phyloP scores from a whole-genome alignment of 2,329 filamentous ascomycete genomes.

The Cytospora schulzeri region DNA sequence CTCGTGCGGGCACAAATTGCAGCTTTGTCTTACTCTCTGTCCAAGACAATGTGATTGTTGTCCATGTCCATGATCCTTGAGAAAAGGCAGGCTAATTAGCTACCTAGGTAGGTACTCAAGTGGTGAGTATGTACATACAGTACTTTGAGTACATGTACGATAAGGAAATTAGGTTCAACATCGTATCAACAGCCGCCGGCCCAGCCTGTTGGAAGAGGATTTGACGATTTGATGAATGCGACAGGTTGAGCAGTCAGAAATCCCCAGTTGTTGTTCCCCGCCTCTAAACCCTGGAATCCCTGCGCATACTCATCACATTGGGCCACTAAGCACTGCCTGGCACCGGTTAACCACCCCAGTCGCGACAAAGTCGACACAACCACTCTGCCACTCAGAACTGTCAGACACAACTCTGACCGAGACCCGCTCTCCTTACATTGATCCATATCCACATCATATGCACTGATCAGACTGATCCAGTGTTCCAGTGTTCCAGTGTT shows the following conservation, averaged over 20 bases:
- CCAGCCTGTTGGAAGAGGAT: conserved; percentile 15
- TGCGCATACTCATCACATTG: conserved; percentile 20
- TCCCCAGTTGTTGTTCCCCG: conserved; percentile 20
- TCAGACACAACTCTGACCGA: no score
- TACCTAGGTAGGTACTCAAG: neutral
- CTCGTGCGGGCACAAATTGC: neutral
- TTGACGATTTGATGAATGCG: neutral
- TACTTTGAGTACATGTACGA: neutral
- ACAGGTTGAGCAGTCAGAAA: conserved; percentile 12
- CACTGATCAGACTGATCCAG: neutral
- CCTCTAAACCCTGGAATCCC: conserved; percentile 12
- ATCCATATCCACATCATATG: no score
- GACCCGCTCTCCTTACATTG: no score
- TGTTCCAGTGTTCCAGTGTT: no score
- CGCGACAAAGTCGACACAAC: no score
- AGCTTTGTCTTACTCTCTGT: neutral
- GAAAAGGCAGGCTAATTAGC: no score
- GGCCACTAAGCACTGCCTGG: neutral
- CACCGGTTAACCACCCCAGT: no score
- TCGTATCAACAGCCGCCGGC: conserved; percentile 26
- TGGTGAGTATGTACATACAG: neutral
- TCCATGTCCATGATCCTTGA: no score
- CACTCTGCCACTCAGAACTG: no score
- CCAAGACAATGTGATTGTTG: neutral
- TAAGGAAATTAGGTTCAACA: conserved; percentile 1